Percentiles rank a stretch among this genome's conserved stretches.
These are phyloP conservation scores for Cystofilobasidium macerans DNA, from an alignment of 768 basidiomycete species.

Conservation along the genomic window DNA sequence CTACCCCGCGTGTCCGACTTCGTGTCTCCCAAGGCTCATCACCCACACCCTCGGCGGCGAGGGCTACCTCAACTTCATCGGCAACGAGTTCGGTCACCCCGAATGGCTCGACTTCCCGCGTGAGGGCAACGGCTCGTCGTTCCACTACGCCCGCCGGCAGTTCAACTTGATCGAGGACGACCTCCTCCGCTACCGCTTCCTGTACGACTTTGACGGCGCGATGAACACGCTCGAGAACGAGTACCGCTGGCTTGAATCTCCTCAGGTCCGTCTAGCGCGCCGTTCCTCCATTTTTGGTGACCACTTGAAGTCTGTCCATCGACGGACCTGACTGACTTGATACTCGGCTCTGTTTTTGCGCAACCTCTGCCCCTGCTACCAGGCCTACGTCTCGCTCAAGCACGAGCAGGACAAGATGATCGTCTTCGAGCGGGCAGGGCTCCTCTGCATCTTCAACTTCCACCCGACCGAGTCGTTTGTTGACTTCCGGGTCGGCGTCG, in stretches of 20 bases:
- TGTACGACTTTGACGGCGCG: conserved; percentile 82
- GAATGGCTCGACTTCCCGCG: conserved; percentile 99
- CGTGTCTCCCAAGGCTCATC: conserved; percentile 56
- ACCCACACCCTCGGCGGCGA: conserved; percentile 91
- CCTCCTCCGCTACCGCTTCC: conserved; percentile 78
- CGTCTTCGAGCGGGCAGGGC: conserved; percentile 83
- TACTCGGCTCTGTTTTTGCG: no score
- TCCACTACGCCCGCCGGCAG: conserved; percentile 91
- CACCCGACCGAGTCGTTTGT: conserved; percentile 79
- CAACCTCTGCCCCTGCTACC: conserved; percentile 12
- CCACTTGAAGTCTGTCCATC: no score
- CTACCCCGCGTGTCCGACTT: no score
- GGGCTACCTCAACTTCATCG: conserved; percentile 95
- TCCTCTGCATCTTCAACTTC: conserved; percentile 96
- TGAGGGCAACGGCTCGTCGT: conserved; percentile 87
- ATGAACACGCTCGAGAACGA: conserved; percentile 80
- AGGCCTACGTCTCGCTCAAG: conserved; percentile 91
- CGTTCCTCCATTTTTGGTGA: no score
- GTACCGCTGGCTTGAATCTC: conserved; percentile 70
- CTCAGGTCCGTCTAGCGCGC: conserved; percentile 55
- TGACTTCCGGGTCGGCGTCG: conserved; percentile 87
- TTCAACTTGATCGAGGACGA: conserved; percentile 88
- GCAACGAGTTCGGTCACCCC: conserved; percentile 96
- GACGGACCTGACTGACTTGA: not conserved
- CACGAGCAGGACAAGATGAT: conserved; percentile 85